Conservation (phyloP, 805 yeast species). For the Phaffomyces thermotolerans region DNA sequence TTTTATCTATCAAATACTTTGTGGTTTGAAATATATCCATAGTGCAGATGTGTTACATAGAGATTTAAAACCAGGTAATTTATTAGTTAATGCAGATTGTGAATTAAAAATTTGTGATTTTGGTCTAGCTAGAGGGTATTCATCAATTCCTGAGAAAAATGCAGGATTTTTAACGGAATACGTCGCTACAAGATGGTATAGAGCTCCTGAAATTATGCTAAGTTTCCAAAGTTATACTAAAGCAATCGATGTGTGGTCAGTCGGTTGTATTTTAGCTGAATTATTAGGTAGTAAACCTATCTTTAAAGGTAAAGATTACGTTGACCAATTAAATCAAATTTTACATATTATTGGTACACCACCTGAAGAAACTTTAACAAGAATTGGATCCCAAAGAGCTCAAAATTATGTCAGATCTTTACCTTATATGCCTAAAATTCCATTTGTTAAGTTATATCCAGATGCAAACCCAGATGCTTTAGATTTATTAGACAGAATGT, state of each 20-base stretch:
- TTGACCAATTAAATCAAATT: slow-evolving; percentile 88
- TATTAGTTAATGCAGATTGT: slow-evolving; percentile 92
- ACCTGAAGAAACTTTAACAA: slow-evolving; percentile 54
- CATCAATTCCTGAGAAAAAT: slow-evolving; percentile 73
- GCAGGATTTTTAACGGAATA: slow-evolving; percentile 95
- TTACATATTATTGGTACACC: slow-evolving; percentile 90
- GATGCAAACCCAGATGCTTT: slow-evolving; percentile 81
- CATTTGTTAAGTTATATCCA: slow-evolving; percentile 68
- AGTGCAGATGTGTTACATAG: slow-evolving; percentile 90
- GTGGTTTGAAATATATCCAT: slow-evolving; percentile 87
- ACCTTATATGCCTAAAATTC: slow-evolving; percentile 75
- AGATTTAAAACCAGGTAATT: slow-evolving; percentile 90
- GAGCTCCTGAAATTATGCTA: slow-evolving; percentile 97
- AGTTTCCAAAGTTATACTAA: slow-evolving; percentile 91
- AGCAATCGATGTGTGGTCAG: slow-evolving; percentile 97
- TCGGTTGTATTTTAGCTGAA: slow-evolving; percentile 95
- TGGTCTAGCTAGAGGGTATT: slow-evolving; percentile 90
- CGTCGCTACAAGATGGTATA: slow-evolving; percentile 97
- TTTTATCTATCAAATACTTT: slow-evolving; percentile 83
- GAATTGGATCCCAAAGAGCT: slow-evolving; percentile 82
- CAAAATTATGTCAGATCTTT: slow-evolving; percentile 85
- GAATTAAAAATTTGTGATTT: slow-evolving; percentile 95
- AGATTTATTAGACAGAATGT: slow-evolving; percentile 69
- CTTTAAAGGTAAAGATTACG: slow-evolving; percentile 93
- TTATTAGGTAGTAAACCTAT: slow-evolving; percentile 84